These are phyloP conservation scores for Echinosophora koreensis DNA, from an alignment of 306 rosid genomes.

Conservation along the genomic window DNA sequence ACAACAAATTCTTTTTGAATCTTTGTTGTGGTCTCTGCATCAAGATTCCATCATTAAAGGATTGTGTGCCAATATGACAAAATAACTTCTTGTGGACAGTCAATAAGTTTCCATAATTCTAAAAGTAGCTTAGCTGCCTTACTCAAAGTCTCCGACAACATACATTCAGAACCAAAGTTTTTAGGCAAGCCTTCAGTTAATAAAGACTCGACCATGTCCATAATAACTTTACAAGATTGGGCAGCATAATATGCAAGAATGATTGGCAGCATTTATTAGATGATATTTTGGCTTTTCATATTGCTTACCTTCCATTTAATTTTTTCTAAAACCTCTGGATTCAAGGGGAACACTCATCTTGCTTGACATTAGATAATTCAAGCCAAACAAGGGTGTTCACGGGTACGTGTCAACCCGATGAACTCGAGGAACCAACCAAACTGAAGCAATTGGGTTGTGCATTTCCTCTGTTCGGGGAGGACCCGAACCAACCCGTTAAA, in stretches of 20 bases:
- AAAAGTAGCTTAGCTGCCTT: conserved; percentile 84
- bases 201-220: conserved; percentile 86
- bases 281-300: conserved; percentile 31
- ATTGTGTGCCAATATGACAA: conserved; percentile 79
- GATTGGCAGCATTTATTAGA: conserved; percentile 47
- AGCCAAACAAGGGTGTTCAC: not conserved
- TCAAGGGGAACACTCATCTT: conserved; percentile 14
- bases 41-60: conserved; percentile 82
- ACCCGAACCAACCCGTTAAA: no score
- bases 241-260: conserved; percentile 88
- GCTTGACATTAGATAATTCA: conserved; percentile 13
- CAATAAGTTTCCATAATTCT: conserved; percentile 89
- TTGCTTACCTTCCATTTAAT: conserved; percentile 31
- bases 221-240: conserved; percentile 82
- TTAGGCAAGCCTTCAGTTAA: conserved; percentile 87
- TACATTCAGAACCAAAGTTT: conserved; percentile 75
- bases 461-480: no score
- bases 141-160: conserved; percentile 85
- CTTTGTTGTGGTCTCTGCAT: conserved; percentile 62
- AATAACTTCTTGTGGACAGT: conserved; percentile 76
- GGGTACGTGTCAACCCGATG: no score
- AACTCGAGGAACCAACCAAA: no score
- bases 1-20: conserved; percentile 84
- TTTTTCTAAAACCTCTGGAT: not conserved
- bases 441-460: no score